Evolutionary conservation across 441 rosid species (phyloP), one percentile per base, ranked within the genome.

Genomic region (Eutrema salsugineum): DNA sequence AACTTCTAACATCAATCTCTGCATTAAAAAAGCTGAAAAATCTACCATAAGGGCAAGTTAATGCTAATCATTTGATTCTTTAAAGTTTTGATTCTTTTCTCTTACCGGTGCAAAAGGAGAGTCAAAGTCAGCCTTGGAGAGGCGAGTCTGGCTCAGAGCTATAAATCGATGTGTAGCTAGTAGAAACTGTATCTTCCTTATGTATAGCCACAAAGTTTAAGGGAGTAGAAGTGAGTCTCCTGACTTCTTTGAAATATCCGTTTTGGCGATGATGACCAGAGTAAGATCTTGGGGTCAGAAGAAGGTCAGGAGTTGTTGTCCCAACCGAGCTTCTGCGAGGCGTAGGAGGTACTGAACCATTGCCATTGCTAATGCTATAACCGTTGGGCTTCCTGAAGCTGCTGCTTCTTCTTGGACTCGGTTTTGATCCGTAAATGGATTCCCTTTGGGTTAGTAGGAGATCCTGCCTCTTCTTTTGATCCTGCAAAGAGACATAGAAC

Each of bases 391-490:
- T 96, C 83, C 94, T 85, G 66, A 90, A 91, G 80, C 98, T 91
- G 81, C 76, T 88, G 61, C 80, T 80, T 84, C 82, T 93, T 84
- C 97, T 81, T 27, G 98, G 97, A 81, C 93, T 91, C 8, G 98
- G 97, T 79, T 85, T 93, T 55, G 98, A 93, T 47, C 99, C 98
- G 70, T 96, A 96, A n/a, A 88, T 85, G 40, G 90, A 69, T 87
- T 93, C 98, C 82, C 88, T 93, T 83, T 88, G 95, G 0, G 85
- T 87, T 59, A 89, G 79, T 44, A 90, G 79, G 65, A 91, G 86
- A 90, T 96, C 98, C 76, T 88, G 99, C 70, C 91, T 84, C 86
- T 96, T 96, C 88, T 96, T 96, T 77, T 96, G 97, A 83, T 93
- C 97, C 98, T 96, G 79, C 50, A 39, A 68, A 54, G 17, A 7